Conservation (phyloP, 1,139 yeast species). For the Taphrina pruni region DNA sequence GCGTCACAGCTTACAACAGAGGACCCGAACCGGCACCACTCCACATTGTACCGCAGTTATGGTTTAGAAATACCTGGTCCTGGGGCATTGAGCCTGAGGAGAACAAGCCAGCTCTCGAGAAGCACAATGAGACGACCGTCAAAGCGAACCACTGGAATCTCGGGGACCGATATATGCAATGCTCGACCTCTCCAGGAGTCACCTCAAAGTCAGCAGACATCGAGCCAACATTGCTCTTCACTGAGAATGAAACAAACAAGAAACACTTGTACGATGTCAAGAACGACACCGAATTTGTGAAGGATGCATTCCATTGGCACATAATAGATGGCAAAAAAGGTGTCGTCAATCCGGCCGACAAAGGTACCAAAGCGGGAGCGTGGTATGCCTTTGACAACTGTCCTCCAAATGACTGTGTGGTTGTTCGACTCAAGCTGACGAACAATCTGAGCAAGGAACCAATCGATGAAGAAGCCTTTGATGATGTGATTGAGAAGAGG, state of each 20-base stretch:
- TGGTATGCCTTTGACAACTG: constrained; percentile 84
- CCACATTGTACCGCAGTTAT: constrained; percentile 83
- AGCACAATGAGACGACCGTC: constrained; percentile 58
- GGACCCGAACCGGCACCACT: constrained; percentile 84
- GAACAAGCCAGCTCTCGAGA: constrained; percentile 61
- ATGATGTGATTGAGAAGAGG: constrained; percentile 72
- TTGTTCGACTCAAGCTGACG: constrained; percentile 79
- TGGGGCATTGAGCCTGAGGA: constrained; percentile 73
- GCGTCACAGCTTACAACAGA: constrained; percentile 89
- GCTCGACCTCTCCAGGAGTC: constrained; percentile 89
- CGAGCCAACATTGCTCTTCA: constrained; percentile 76
- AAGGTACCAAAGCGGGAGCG: constrained; percentile 80
- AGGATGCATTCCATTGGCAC: constrained; percentile 90
- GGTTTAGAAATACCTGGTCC: constrained; percentile 90
- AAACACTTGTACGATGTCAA: constrained; percentile 68
- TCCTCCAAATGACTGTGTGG: constrained; percentile 87
- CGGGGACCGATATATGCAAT: constrained; percentile 72
- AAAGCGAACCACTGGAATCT: constrained; percentile 72
- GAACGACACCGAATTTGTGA: constrained; percentile 64
- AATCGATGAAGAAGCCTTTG: constrained; percentile 79
- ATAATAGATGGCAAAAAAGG: constrained; percentile 65
- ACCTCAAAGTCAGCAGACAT: constrained; percentile 57
- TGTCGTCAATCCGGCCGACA: constrained; percentile 70
- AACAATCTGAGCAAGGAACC: constrained; percentile 49
- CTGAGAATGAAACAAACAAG: constrained; percentile 88